A percentile compares a stretch with the other conserved stretches of the same genome.
These are phyloP conservation scores for Trebouxia gelatinosa DNA, from an alignment of 163 green algal genomes.

Conservation along the genomic window DNA sequence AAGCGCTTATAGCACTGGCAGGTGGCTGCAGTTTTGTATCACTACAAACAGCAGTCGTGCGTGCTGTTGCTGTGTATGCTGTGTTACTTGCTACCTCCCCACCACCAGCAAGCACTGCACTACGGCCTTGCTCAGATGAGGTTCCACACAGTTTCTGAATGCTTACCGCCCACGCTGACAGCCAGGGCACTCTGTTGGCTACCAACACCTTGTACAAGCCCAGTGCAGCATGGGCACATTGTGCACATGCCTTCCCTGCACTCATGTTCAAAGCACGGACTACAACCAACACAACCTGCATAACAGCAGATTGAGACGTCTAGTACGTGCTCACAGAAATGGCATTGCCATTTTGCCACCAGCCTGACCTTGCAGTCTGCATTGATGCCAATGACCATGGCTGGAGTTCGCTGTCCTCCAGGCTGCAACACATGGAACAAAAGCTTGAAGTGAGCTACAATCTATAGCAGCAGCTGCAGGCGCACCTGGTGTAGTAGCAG, in stretches of 20 bases:
- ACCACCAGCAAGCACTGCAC: no score
- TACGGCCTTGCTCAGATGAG: no score
- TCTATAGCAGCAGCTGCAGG: no score
- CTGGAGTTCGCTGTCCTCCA: constrained; percentile 18
- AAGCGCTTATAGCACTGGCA: no score
- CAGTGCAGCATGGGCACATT: constrained; percentile 42
- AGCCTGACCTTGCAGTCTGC: constrained; percentile 5
- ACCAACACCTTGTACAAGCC: constrained; percentile 34
- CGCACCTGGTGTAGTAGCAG: no score
- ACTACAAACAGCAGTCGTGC: no score
- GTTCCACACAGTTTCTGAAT: no score
- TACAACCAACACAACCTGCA: constrained; percentile 43
- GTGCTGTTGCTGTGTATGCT: no score
- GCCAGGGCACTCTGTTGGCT: constrained; percentile 29
- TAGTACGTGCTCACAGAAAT: not conserved
- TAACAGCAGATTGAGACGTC: not conserved
- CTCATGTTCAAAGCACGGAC: constrained; percentile 29
- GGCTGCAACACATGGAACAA: constrained; percentile 30
- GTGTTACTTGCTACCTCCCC: no score
- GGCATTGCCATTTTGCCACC: not conserved
- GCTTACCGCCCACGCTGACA: constrained; percentile 37
- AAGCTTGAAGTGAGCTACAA: no score
- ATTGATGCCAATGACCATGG: constrained; percentile 22
- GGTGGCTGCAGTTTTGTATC: no score
- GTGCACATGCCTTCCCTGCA: constrained; percentile 36